Evolutionary conservation across 306 rosid species (phyloP), one percentile per base, ranked within the genome.

Genomic region (Cucumis hystrix): DNA sequence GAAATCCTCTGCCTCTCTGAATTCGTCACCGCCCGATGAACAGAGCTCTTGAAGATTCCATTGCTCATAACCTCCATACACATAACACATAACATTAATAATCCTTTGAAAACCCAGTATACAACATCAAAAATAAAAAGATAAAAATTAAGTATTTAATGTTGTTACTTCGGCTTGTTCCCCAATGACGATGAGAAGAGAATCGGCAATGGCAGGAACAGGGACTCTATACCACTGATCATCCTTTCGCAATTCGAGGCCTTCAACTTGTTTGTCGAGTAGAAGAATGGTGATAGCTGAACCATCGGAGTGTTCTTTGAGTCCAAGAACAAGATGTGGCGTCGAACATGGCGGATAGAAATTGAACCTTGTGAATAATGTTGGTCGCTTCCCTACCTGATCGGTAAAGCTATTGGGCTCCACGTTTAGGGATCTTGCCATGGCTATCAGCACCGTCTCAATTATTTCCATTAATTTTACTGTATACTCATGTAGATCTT

Each of bases 221-320:
- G 98, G 93, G 64, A 88, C 88, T 84, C 75, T 87, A 56, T 79
- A 87, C 97, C 98, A 93, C 52, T 84, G 73, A 21, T 82, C 67
- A 68, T 87, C 92, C 80, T 85, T 88, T 80, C 77, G 76, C 70
- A 91, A 43, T 79, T 93, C 90, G 33, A 93, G 90, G 41, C 98
- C 97, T 83, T 89, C 97, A 4, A 89, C 90, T 70, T 84, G 78
- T 66, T 76, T 33, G 72, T 91, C 97, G 71, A 87, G 97, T 86
- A 93, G 77, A 28, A 93, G 75, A 52, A 85, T 79, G n/a, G 96
- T 93, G 68, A 93, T 69, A 16, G 82, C 30, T 6, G 93, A 79
- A 55, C 92, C 90, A 84, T 93, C 98, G 23, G 96, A 84, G 52
- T 93, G 97, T 35, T 90, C 83, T 77, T 91, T 89, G 17, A 78